A percentile compares a stretch with the other conserved stretches of the same genome.
Evolutionary conservation across 1,139 yeast genomes (phyloP).

Genomic region (Scheffersomyces titani): DNA sequence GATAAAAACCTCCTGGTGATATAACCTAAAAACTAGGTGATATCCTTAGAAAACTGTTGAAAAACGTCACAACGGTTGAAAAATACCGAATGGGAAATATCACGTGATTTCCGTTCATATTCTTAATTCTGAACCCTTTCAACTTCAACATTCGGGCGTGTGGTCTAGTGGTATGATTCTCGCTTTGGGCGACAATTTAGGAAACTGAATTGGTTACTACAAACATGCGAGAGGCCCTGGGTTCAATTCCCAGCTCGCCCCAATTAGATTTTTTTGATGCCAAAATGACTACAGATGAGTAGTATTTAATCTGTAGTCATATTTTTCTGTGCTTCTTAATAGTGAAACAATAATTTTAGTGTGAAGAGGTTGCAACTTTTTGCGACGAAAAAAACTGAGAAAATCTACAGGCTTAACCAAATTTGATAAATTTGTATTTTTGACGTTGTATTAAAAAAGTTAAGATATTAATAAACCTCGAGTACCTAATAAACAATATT

Average conservation of each 20-base stretch:
- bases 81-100: too few species aligned
- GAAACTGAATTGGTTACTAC: slow-evolving; percentile 10
- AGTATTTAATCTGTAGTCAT: background rate
- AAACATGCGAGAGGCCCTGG: slow-evolving; percentile 37
- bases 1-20: too few species aligned
- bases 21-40: too few species aligned
- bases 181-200: slow-evolving; percentile 20
- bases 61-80: too few species aligned
- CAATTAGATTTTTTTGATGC: slow-evolving; percentile 14
- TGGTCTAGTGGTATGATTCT: slow-evolving; percentile 28
- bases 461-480: slow-evolving; percentile 10
- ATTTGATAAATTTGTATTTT: background rate
- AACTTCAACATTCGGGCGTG: slow-evolving; percentile 12
- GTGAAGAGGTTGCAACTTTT: background rate
- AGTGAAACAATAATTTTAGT: background rate
- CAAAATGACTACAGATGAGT: too few species aligned
- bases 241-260: slow-evolving; percentile 38
- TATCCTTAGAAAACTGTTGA: too few species aligned
- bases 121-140: background rate
- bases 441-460: slow-evolving; percentile 14
- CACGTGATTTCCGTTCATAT: background rate
- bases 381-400: background rate
- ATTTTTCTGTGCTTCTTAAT: background rate
- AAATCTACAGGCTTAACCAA: background rate
- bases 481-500: slow-evolving; percentile 15